Base-by-base conservation (phyloP, 306 rosid species). In the Prunus padus region DNA sequence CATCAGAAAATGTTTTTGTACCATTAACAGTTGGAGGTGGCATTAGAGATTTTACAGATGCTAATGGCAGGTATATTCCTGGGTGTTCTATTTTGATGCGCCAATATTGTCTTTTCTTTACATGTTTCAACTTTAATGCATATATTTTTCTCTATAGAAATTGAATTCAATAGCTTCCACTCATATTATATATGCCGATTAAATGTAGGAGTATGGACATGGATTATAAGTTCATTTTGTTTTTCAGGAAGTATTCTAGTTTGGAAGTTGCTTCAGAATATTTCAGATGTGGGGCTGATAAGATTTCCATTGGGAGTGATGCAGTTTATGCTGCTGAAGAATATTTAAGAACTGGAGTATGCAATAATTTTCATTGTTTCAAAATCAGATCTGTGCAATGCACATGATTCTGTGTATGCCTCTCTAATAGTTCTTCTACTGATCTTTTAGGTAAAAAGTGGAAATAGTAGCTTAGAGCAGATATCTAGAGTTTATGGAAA, bases 21-120 rank as follows among this genome's bases (percentile, higher is more conserved):
- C 99, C 99, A 52, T 81, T 95, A 82, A 95, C 97, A 60, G 99
- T 95, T 75, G 99, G 99, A 18, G 99, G 97, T 55, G 99, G 99
- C 76, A 92, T 95, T 74, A 92, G 96, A 87, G 97, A 95, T 85
- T 95, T 95, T 82, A 89, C 88, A 22, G 99, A 95, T 86, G 87
- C 89, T 14, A 85, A 77, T 79, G 99, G 97, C 69, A 90, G 99
- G 99, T 95, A 84, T 84, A 42, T 68, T 75, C 79, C 73, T 55
- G 14, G 56, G 71, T 20, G 19, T 31, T 47, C 20, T 64, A 40
- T 22, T 59, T 65, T 25, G 69, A 22, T 40, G 7, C 60, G 45
- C 20, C 55, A 31, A 65, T 81, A 67, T 59, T 81, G 12, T 61
- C 55, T 18, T 73, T 55, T 8, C 45, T 59, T 67, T 56, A n/a